A percentile compares a stretch with the other conserved stretches of the same genome.
These are phyloP conservation scores for Drosera capensis DNA, from an alignment of 148 eudicot genomes.

Conservation along the genomic window DNA sequence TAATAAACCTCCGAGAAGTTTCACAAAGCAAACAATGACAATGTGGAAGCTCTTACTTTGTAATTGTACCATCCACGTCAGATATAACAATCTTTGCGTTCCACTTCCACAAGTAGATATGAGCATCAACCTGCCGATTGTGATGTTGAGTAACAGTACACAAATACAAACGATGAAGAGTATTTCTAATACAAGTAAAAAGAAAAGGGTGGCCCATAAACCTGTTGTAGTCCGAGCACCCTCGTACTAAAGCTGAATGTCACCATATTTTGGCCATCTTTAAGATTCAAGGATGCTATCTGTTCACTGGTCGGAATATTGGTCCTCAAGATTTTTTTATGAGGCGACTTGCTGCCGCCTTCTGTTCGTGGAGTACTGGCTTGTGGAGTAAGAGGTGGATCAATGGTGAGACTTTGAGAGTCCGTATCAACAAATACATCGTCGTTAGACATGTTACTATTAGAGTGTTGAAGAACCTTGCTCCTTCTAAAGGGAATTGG, in stretches of 20 bases:
- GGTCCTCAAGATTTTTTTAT: constrained; percentile 58
- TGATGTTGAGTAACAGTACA: constrained; percentile 4
- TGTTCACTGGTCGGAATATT: constrained; percentile 78
- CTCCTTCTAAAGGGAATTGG: constrained; percentile 71
- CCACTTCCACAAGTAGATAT: constrained; percentile 98
- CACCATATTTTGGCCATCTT: constrained; percentile 94
- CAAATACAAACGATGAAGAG: too few species aligned
- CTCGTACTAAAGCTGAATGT: constrained; percentile 75
- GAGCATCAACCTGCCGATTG: constrained; percentile 98
- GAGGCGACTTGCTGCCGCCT: constrained; percentile 27
- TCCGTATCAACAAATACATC: constrained; percentile 73
- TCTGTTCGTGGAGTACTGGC: constrained; percentile 16
- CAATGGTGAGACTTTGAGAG: constrained; percentile 26
- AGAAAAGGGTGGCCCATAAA: constrained; percentile 11
- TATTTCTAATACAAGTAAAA: not conserved
- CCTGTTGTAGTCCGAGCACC: constrained; percentile 76
- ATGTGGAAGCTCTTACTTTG: constrained; percentile 45
- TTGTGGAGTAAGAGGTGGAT: constrained; percentile 23
- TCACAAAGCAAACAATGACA: constrained; percentile 4
- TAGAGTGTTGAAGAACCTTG: constrained; percentile 49
- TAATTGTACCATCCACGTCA: constrained; percentile 96
- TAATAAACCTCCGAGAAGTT: too few species aligned
- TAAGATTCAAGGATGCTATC: constrained; percentile 69
- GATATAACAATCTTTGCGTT: constrained; percentile 91
- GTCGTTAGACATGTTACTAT: constrained; percentile 45